These are phyloP conservation scores for Limtongia smithiae DNA, from an alignment of 805 yeast genomes.

Conservation along the genomic window DNA sequence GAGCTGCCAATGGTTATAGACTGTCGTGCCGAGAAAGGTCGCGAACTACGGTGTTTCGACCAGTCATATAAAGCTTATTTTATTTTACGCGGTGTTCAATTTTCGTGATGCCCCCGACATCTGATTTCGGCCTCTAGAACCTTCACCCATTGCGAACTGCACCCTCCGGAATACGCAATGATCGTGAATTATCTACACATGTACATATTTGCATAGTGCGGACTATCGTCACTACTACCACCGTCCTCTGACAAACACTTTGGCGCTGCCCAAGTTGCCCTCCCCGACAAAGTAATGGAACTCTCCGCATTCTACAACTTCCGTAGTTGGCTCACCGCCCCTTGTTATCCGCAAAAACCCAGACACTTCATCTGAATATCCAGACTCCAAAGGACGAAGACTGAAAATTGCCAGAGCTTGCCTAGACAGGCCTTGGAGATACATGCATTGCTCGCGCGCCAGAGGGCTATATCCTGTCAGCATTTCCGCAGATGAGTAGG, in stretches of 20 bases:
- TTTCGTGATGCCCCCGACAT: too few relatives aligned
- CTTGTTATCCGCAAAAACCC: constrained; percentile 19
- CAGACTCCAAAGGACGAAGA: constrained; percentile 26
- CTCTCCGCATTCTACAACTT: constrained; percentile 9
- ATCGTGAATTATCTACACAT: too few relatives aligned
- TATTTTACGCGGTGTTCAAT: too few relatives aligned
- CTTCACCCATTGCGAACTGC: too few relatives aligned
- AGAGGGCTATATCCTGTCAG: background rate
- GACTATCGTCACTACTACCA: too few relatives aligned
- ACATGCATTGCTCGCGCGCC: constrained; percentile 2
- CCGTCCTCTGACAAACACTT: constrained; percentile 20
- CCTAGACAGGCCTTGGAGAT: constrained; percentile 1
- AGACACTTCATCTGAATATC: constrained; percentile 26
- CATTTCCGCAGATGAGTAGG: background rate
- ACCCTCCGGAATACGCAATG: too few relatives aligned
- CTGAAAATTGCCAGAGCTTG: constrained; percentile 18
- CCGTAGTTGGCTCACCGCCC: constrained; percentile 18
- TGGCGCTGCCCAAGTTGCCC: constrained; percentile 17
- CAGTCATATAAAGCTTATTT: too few relatives aligned
- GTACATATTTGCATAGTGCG: too few relatives aligned
- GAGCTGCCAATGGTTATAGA: too few relatives aligned
- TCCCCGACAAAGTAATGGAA: constrained; percentile 23
- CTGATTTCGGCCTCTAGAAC: too few relatives aligned
- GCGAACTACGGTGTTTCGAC: too few relatives aligned
- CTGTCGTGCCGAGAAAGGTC: too few relatives aligned